Evolutionary conservation across 2,329 filamentous ascomycete species (phyloP).

Genomic region (Hyphodiscus sp.): DNA sequence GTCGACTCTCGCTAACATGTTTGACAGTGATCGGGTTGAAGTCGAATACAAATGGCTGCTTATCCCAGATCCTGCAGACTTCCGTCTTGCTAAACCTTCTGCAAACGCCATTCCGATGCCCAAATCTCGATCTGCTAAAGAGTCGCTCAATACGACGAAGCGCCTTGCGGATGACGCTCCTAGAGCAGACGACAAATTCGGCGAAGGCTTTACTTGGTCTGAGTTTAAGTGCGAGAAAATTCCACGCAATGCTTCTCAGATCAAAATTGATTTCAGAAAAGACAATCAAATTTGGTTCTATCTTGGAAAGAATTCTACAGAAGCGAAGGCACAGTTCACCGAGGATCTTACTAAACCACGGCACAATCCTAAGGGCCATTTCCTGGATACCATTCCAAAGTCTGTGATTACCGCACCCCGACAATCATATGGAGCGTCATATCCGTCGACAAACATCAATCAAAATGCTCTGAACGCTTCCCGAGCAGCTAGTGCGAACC

Average conservation of each 20-base stretch:
- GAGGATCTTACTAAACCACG: slow-evolving; percentile 57
- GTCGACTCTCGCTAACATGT: slow-evolving; percentile 35
- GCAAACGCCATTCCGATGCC: slow-evolving; percentile 67
- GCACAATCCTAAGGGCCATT: slow-evolving; percentile 65
- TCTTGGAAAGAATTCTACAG: slow-evolving; percentile 77
- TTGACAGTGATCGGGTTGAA: slow-evolving; percentile 60
- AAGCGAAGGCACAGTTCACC: slow-evolving; percentile 86
- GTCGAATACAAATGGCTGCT: slow-evolving; percentile 81
- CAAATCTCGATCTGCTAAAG: slow-evolving; percentile 52
- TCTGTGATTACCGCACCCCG: slow-evolving; percentile 36
- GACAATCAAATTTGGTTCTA: slow-evolving; percentile 83
- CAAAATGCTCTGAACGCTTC: slow-evolving; percentile 21
- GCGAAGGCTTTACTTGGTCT: slow-evolving; percentile 64
- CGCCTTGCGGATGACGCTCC: slow-evolving; percentile 55
- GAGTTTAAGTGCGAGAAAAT: slow-evolving; percentile 67
- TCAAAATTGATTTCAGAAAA: slow-evolving; percentile 65
- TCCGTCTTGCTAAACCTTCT: slow-evolving; percentile 67
- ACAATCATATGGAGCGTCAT: slow-evolving; percentile 30
- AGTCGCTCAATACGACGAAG: slow-evolving; percentile 60
- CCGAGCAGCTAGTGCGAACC: slow-evolving; percentile 26
- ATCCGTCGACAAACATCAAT: slow-evolving; percentile 19
- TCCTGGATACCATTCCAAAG: slow-evolving; percentile 62
- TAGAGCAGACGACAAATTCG: slow-evolving; percentile 59
- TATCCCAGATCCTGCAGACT: slow-evolving; percentile 64
- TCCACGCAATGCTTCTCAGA: slow-evolving; percentile 51